Percentiles rank a stretch among this genome's conserved stretches.
These are phyloP conservation scores for Saturnispora diversa DNA, from an alignment of 805 yeast species.

Conservation along the genomic window DNA sequence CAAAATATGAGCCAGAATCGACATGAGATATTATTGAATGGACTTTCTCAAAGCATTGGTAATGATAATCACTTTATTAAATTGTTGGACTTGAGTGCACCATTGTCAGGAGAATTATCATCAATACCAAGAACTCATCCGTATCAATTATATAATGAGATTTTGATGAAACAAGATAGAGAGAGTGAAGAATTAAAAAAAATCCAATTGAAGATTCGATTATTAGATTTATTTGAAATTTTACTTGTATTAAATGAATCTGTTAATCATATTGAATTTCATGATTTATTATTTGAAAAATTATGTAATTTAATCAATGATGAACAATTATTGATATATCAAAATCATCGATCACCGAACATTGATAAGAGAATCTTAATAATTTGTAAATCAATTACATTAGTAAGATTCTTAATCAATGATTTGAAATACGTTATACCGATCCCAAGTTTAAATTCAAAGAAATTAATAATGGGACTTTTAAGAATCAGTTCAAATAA, in stretches of 20 bases:
- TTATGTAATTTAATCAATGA: conserved; percentile 31
- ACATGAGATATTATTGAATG: no score
- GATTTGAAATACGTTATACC: conserved; percentile 24
- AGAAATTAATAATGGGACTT: conserved; percentile 27
- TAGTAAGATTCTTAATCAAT: conserved; percentile 29
- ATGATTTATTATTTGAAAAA: conserved; percentile 7
- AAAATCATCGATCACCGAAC: conserved; percentile 37
- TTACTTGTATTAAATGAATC: conserved; percentile 17
- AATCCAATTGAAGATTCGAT: conserved; percentile 36
- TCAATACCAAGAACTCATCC: conserved; percentile 24
- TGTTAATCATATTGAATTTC: conserved; percentile 3
- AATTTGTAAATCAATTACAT: conserved; percentile 34
- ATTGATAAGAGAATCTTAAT: conserved; percentile 33
- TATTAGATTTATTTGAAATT: conserved; percentile 43
- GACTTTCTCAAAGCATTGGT: conserved; percentile 48
- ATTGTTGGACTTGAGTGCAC: conserved; percentile 37
- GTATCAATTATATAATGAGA: conserved; percentile 19
- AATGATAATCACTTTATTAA: conserved; percentile 38
- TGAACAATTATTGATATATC: conserved; percentile 40
- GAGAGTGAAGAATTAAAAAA: conserved; percentile 33
- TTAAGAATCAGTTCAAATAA: conserved; percentile 28
- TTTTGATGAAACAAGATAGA: conserved; percentile 16
- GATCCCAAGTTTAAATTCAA: conserved; percentile 23
- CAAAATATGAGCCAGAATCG: no score
- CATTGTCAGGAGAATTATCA: conserved; percentile 19